A percentile compares a stretch with the other conserved stretches of the same genome.
Evolutionary conservation across 2,329 filamentous ascomycete species (phyloP).

Genomic region (Cercospora citrullina): DNA sequence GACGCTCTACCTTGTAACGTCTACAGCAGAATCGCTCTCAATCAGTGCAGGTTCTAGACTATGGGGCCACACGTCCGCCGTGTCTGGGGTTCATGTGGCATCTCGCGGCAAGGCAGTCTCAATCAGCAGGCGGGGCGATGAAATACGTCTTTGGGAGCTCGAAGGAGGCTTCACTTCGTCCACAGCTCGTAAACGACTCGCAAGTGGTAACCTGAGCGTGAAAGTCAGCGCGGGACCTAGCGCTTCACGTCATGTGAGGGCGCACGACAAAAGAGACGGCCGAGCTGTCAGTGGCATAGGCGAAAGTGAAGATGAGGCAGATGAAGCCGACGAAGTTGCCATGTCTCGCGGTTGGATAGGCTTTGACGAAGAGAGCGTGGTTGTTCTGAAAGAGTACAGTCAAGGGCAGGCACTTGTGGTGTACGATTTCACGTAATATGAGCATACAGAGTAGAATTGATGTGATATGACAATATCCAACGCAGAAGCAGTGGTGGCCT

Average conservation of each 20-base stretch:
- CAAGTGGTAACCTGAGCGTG: constrained; percentile 55
- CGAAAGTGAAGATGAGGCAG: neutral
- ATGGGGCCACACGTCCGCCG: constrained; percentile 89
- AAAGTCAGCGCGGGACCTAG: constrained; percentile 43
- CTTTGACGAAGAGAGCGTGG: constrained; percentile 90
- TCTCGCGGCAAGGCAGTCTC: constrained; percentile 84
- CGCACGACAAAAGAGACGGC: constrained; percentile 26
- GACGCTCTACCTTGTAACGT: constrained; percentile 77
- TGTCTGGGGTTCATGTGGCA: constrained; percentile 82
- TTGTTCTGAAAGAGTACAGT: constrained; percentile 72
- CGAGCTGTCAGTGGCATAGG: constrained; percentile 12
- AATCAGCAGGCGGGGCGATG: constrained; percentile 73
- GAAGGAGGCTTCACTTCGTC: constrained; percentile 65
- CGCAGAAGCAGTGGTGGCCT: neutral
- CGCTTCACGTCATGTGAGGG: neutral
- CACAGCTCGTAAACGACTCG: constrained; percentile 44
- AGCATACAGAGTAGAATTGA: neutral
- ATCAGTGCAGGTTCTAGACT: constrained; percentile 74
- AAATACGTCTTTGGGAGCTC: constrained; percentile 79
- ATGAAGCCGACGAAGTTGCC: constrained; percentile 36
- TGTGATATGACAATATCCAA: neutral
- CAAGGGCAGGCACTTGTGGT: constrained; percentile 74
- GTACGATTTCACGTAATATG: constrained; percentile 75
- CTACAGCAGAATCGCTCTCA: constrained; percentile 62
- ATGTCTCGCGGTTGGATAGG: constrained; percentile 68